phyloP scores from a whole-genome alignment of 768 basidiomycete species.

The Trametes meyenii region DNA sequence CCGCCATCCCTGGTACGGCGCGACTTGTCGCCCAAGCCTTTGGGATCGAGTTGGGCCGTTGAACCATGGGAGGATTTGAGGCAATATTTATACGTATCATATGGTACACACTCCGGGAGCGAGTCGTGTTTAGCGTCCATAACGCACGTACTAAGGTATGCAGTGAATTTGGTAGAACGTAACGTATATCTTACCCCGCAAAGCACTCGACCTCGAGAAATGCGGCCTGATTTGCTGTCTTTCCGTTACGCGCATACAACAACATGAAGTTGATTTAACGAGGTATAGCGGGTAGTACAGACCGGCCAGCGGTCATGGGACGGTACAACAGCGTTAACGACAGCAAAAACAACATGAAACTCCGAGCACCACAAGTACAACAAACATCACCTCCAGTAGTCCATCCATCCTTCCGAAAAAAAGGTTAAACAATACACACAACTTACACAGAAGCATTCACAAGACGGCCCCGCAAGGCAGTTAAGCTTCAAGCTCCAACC shows the following conservation, averaged over 20 bases:
- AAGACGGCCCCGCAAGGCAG: no score
- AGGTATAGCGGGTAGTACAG: conserved; percentile 25
- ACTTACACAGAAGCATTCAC: no score
- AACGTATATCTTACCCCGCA: no score
- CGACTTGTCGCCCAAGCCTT: conserved; percentile 21
- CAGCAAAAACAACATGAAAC: neutral
- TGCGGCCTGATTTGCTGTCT: no score
- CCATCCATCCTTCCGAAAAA: neutral
- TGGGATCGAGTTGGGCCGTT: conserved; percentile 13
- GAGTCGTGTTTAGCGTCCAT: no score
- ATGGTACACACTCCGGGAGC: neutral
- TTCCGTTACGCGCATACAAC: neutral
- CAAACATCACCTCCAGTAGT: neutral
- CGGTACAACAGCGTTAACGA: neutral
- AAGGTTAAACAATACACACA: neutral
- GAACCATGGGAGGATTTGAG: neutral
- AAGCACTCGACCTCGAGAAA: no score
- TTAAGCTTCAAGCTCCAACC: no score
- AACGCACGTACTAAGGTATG: no score
- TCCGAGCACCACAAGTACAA: neutral
- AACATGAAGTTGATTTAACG: no score
- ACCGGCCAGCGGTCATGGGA: no score
- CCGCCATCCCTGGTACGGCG: conserved; percentile 15
- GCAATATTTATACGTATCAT: neutral
- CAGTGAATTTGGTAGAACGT: no score